A percentile compares a stretch with the other conserved stretches of the same genome.
phyloP scores from a whole-genome alignment of 805 yeast genomes.

The Blastobotrys parvus region DNA sequence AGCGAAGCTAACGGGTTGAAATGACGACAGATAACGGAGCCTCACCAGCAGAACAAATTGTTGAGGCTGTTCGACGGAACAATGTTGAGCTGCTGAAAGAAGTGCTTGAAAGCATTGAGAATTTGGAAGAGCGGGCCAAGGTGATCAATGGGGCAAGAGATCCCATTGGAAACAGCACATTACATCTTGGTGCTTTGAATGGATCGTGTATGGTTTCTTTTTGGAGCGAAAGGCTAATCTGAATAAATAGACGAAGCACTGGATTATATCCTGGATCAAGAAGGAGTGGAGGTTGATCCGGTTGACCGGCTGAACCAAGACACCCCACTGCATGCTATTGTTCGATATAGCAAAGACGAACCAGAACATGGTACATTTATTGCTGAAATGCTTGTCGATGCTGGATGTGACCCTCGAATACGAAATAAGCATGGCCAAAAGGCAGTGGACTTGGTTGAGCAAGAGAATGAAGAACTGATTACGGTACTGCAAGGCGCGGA shows the following conservation, averaged over 20 bases:
- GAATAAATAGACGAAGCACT: conserved; percentile 51
- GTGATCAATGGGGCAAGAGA: conserved; percentile 65
- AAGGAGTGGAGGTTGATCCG: conserved; percentile 88
- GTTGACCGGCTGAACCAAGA: conserved; percentile 61
- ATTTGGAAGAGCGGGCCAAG: conserved; percentile 28
- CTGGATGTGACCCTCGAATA: conserved; percentile 74
- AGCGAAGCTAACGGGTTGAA: background rate
- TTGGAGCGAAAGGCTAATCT: background rate
- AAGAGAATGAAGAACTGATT: conserved; percentile 45
- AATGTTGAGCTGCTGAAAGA: conserved; percentile 64
- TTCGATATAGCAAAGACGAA: conserved; percentile 63
- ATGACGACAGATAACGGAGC: conserved; percentile 52
- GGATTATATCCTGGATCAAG: conserved; percentile 74
- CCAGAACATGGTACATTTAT: conserved; percentile 78
- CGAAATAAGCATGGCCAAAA: conserved; percentile 54
- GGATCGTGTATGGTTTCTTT: conserved; percentile 46
- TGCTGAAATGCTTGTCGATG: conserved; percentile 75
- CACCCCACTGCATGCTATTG: conserved; percentile 86
- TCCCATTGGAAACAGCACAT: conserved; percentile 69
- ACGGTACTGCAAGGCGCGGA: conserved; percentile 76
- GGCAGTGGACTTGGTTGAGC: conserved; percentile 60
- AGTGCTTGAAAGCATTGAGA: conserved; percentile 34
- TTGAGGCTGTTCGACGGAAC: conserved; percentile 84
- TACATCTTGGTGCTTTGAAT: conserved; percentile 72
- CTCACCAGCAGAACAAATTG: conserved; percentile 61